Evolutionary conservation across 148 eudicot genomes (phyloP), one percentile per base, ranked within the genome.

Genomic region (Euryodendron excelsum): DNA sequence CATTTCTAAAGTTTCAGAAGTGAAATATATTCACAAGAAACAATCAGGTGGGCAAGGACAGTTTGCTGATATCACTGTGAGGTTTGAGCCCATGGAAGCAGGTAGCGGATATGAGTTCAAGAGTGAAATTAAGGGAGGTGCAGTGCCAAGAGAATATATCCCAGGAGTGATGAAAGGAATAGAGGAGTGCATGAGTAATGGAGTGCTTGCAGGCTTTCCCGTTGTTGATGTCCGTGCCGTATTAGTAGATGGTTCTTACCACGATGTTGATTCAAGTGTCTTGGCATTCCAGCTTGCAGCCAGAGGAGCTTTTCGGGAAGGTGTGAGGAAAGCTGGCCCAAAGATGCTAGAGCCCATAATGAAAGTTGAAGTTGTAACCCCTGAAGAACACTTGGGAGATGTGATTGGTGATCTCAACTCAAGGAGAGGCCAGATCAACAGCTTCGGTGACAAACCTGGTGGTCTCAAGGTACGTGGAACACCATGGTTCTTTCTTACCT

Each of bases 361-460:
- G 99, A 93, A 68, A 81, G 98, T 96, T 10, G 98, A 96, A 77
- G 99, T 96, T 59, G 91, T 93, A 25, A 96, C 99, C 5, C 99
- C 99, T 60, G 98, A 96, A 62, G 98, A 96, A 68, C 98, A 96
- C 82, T 83, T 96, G 80, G 99, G 99, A 36, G 99, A 96, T 83
- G 99, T 96, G 50, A 96, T 96, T 80, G 99, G 99, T 83, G 98
- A 96, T 86, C 88, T 96, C 55, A 96, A 93, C 86, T 93, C 98
- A 34, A 89, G 99, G 69, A 93, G 98, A 87, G 98, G 99, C 45
- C 97, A 90, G 83, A 95, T 95, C 79, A 95, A 91, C 84, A 90
- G 86, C 84, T 95, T 93, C 76, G 94, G 94, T 37, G 99, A 95
- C 82, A 95, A 95, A 80, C 99, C 98, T 59, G 97, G 97, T 81